A percentile compares a stretch with the other conserved stretches of the same genome.
phyloP scores from a whole-genome alignment of 2,329 filamentous ascomycete species.

The Shiraia sp. region DNA sequence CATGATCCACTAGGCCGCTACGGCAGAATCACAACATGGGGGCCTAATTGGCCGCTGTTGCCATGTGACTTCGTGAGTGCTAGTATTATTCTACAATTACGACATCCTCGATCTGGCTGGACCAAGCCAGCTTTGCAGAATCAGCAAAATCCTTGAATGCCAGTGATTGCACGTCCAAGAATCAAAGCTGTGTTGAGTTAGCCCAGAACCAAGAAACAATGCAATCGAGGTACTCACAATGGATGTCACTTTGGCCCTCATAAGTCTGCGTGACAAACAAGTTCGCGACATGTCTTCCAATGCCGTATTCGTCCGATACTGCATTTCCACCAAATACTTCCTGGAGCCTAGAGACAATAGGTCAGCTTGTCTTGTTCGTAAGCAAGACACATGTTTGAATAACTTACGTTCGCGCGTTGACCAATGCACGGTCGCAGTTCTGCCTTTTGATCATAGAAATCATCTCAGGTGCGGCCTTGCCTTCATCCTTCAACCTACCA shows the following conservation, averaged over 20 bases:
- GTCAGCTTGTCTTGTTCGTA: neutral
- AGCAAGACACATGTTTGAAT: neutral
- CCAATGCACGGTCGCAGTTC: slow-evolving; percentile 89
- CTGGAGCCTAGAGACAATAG: slow-evolving; percentile 64
- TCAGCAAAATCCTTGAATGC: slow-evolving; percentile 78
- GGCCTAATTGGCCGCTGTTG: slow-evolving; percentile 2
- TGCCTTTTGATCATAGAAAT: slow-evolving; percentile 96
- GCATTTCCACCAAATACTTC: slow-evolving; percentile 98
- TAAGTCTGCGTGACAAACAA: slow-evolving; percentile 98
- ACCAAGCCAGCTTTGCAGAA: neutral
- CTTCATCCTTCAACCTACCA: slow-evolving; percentile 88
- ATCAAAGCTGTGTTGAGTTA: slow-evolving; percentile 51
- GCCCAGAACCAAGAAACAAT: slow-evolving; percentile 10
- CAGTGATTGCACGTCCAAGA: slow-evolving; percentile 58
- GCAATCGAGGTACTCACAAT: slow-evolving; percentile 65
- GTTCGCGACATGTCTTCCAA: slow-evolving; percentile 93
- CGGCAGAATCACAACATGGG: slow-evolving; percentile 6
- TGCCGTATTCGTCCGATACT: slow-evolving; percentile 95
- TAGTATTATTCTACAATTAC: neutral
- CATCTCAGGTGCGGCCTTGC: slow-evolving; percentile 90
- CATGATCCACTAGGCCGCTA: slow-evolving; percentile 20
- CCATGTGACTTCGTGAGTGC: neutral
- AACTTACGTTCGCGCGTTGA: slow-evolving; percentile 69
- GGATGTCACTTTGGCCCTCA: slow-evolving; percentile 97
- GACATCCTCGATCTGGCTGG: neutral